Conservation (phyloP, 2,329 filamentous ascomycete genomes). For the Penicillium vulpinum region DNA sequence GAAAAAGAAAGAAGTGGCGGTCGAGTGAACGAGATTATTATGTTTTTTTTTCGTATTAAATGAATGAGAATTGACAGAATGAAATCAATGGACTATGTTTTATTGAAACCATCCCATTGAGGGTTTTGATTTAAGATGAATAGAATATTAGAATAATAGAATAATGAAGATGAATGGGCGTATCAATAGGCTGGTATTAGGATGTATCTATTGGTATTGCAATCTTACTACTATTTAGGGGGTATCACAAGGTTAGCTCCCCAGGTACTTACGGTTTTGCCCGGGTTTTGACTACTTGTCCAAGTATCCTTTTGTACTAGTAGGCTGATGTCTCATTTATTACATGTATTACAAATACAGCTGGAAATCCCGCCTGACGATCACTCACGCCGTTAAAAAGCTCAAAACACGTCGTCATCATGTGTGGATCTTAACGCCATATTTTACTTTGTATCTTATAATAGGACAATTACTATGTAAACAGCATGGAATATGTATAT, state of each 20-base stretch:
- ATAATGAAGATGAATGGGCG: not conserved
- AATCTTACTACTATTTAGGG: not conserved
- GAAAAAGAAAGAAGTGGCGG: conserved; percentile 1
- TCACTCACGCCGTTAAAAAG: conserved; percentile 1
- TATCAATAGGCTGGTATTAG: conserved; percentile 11
- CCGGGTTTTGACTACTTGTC: not conserved
- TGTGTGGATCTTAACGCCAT: conserved; percentile 8
- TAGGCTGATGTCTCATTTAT: not conserved
- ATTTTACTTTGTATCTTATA: too few relatives aligned
- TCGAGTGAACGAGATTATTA: not conserved
- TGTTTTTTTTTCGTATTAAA: not conserved
- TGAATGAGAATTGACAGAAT: not conserved
- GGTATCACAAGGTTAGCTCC: not conserved
- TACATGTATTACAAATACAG: conserved; percentile 6
- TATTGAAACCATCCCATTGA: conserved; percentile 1
- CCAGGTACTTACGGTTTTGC: not conserved
- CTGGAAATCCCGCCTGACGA: not conserved
- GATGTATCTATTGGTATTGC: conserved; percentile 5
- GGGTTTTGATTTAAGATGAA: not conserved
- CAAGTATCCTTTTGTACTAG: not conserved
- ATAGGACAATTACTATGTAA: too few relatives aligned
- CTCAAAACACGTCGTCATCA: conserved; percentile 7
- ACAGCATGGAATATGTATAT: not conserved
- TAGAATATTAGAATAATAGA: not conserved
- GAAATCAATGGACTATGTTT: not conserved